These are phyloP conservation scores for Xylaria telfairii DNA, from an alignment of 495 filamentous ascomycete species.

Conservation along the genomic window DNA sequence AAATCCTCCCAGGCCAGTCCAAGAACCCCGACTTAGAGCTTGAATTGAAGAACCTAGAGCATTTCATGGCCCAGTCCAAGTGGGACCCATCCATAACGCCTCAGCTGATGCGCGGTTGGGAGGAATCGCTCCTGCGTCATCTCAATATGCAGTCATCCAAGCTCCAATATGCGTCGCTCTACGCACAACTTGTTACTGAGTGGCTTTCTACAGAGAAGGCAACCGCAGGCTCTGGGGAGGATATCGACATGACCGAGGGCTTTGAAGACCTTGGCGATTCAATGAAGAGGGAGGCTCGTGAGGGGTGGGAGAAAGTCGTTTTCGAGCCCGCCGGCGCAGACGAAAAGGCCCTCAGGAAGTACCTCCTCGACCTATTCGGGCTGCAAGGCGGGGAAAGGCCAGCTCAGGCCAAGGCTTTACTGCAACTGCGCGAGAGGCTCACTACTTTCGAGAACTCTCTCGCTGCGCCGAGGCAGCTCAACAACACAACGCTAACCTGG, in stretches of 20 bases:
- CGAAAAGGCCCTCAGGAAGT: conserved; percentile 50
- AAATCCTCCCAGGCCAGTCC: conserved; percentile 30
- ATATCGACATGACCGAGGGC: conserved; percentile 39
- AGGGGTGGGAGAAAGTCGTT: conserved; percentile 63
- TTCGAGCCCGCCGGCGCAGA: conserved; percentile 60
- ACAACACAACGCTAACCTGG: conserved; percentile 52
- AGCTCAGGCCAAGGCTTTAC: conserved; percentile 45
- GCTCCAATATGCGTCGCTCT: conserved; percentile 66
- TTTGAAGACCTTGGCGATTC: conserved; percentile 53
- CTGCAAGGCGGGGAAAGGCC: conserved; percentile 41
- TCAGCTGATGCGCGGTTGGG: conserved; percentile 52
- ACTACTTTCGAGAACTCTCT: conserved; percentile 52
- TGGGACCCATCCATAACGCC: conserved; percentile 63
- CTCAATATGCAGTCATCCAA: conserved; percentile 58
- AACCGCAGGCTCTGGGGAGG: conserved; percentile 24
- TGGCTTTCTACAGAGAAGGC: conserved; percentile 55
- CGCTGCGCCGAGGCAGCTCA: conserved; percentile 47
- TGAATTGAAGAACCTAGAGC: conserved; percentile 52
- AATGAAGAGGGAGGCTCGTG: conserved; percentile 55
- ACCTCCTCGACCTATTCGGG: conserved; percentile 61
- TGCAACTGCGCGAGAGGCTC: conserved; percentile 51
- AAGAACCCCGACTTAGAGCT: conserved; percentile 42
- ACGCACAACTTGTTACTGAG: conserved; percentile 67
- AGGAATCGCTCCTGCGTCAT: conserved; percentile 55
- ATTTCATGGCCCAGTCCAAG: conserved; percentile 62